Conservation (phyloP, 2,329 filamentous ascomycete genomes). For the Pseudogymnoascus sp. region DNA sequence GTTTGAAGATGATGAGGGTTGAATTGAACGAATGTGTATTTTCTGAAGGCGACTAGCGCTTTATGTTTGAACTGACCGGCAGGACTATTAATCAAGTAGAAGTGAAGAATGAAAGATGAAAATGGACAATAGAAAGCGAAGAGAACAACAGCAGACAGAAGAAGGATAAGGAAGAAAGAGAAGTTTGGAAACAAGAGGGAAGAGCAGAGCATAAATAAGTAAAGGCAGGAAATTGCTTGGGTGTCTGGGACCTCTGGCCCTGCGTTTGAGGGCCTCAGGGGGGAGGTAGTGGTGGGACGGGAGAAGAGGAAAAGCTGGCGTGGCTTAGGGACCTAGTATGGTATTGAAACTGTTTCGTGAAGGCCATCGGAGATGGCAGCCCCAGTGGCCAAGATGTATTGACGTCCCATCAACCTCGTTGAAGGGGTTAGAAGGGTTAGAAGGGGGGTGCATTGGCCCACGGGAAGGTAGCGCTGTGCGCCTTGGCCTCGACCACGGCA, state of each 20-base stretch:
- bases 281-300: neutral
- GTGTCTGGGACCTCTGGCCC: constrained; percentile 1
- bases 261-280: neutral
- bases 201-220: constrained; percentile 10
- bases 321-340: constrained; percentile 3
- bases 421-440: neutral
- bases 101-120: constrained; percentile 8
- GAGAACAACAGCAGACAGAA: constrained; percentile 5
- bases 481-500: neutral
- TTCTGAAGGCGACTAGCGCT: constrained; percentile 11
- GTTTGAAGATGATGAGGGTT: neutral
- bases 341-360: constrained; percentile 8
- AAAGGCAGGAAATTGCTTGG: neutral
- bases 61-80: constrained; percentile 10
- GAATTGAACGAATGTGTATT: neutral
- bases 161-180: constrained; percentile 4
- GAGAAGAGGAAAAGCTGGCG: neutral
- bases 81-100: constrained; percentile 9
- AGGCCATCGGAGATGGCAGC: neutral
- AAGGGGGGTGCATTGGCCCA: neutral
- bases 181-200: constrained; percentile 7
- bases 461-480: neutral
- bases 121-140: constrained; percentile 8
- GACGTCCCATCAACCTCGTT: neutral
- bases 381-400: neutral